phyloP scores from a whole-genome alignment of 1,284 basidiomycete genomes.

The Pterula multifida region DNA sequence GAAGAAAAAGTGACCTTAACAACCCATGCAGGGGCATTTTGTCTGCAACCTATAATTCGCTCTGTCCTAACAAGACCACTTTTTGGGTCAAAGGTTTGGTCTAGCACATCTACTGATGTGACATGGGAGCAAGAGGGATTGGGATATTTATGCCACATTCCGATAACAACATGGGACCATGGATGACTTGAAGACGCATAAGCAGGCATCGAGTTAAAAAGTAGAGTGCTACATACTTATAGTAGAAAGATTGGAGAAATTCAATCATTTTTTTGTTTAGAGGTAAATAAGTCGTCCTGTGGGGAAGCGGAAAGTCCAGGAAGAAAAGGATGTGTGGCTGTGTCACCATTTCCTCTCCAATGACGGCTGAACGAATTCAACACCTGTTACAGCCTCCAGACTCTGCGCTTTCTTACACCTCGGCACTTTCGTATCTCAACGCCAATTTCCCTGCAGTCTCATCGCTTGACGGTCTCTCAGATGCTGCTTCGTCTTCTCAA shows the following conservation, averaged over 20 bases:
- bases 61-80: constrained; percentile 86
- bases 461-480: constrained; percentile 32
- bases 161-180: constrained; percentile 78
- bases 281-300: neutral
- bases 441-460: constrained; percentile 30
- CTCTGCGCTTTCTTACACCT: constrained; percentile 24
- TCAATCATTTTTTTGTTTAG: constrained; percentile 7
- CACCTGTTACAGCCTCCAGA: constrained; percentile 36
- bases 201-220: neutral
- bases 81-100: constrained; percentile 69
- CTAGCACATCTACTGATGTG: constrained; percentile 80
- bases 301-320: neutral
- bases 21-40: constrained; percentile 76
- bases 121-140: constrained; percentile 91
- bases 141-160: constrained; percentile 93
- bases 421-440: constrained; percentile 34
- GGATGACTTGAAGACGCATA: constrained; percentile 47
- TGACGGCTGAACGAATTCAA: constrained; percentile 36
- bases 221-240: constrained; percentile 19
- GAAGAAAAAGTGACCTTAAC: constrained; percentile 48
- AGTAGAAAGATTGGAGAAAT: constrained; percentile 19
- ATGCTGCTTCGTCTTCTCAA: constrained; percentile 23
- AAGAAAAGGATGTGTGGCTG: neutral
- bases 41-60: constrained; percentile 75
- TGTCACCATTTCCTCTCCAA: neutral